These are phyloP conservation scores for Pontederia crassipes DNA, from an alignment of 176 grass and related monocot genomes.

Conservation along the genomic window DNA sequence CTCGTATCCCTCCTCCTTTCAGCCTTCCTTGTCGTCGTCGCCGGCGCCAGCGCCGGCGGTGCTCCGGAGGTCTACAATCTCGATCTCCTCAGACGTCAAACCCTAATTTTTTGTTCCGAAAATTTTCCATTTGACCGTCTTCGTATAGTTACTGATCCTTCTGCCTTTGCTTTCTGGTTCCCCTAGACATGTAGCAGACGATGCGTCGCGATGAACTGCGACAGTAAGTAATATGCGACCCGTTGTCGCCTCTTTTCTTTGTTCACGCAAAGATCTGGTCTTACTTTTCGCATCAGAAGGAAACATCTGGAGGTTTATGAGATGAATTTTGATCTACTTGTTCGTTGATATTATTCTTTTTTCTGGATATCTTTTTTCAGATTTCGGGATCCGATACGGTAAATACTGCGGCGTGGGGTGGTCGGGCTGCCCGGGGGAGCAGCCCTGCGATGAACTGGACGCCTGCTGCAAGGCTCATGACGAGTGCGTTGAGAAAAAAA, in stretches of 20 bases:
- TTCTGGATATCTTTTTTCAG: slow-evolving; percentile 17
- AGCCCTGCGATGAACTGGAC: slow-evolving; percentile 92
- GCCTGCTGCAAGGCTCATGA: slow-evolving; percentile 87
- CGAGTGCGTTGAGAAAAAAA: slow-evolving; percentile 79
- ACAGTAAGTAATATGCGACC: slow-evolving; percentile 31
- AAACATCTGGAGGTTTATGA: background rate
- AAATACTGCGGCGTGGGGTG: slow-evolving; percentile 84
- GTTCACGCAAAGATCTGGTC: background rate
- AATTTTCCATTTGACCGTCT: too few relatives aligned
- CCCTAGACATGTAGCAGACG: slow-evolving; percentile 41
- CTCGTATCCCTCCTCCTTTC: slow-evolving; percentile 5
- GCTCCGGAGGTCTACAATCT: slow-evolving; percentile 6
- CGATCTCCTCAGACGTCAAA: background rate
- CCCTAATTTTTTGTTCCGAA: background rate
- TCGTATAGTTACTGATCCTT: background rate
- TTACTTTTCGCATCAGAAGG: slow-evolving; percentile 2
- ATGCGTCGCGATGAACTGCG: slow-evolving; percentile 66
- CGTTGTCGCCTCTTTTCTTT: background rate
- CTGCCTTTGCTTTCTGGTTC: slow-evolving; percentile 3
- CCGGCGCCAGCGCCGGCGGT: slow-evolving; percentile 4
- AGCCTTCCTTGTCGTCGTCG: slow-evolving; percentile 1
- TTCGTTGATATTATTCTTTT: background rate
- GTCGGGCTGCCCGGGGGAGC: slow-evolving; percentile 77
- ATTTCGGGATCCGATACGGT: slow-evolving; percentile 70
- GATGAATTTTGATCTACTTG: background rate